These are phyloP conservation scores for Penium margaritaceum DNA, from an alignment of 139 green algal species.

Conservation along the genomic window DNA sequence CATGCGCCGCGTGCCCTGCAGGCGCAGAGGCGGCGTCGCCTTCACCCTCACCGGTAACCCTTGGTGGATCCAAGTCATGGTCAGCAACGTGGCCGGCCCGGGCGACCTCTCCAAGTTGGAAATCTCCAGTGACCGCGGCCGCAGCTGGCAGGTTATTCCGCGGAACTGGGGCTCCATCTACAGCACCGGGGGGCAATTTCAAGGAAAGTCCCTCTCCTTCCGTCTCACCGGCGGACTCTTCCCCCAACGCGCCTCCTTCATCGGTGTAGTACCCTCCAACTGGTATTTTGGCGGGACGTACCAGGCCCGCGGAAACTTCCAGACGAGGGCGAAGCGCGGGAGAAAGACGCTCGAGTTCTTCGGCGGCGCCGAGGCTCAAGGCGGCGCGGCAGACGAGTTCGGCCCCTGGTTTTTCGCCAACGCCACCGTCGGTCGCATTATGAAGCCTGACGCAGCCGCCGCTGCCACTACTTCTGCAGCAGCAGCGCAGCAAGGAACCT, in stretches of 20 bases:
- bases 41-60: conserved; percentile 23
- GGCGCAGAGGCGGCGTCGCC: background rate
- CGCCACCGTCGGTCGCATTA: too few relatives aligned
- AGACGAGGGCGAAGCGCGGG: too few relatives aligned
- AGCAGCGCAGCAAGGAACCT: too few relatives aligned
- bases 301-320: too few relatives aligned
- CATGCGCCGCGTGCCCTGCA: conserved; percentile 20
- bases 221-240: conserved; percentile 6
- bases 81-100: conserved; percentile 8
- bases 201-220: conserved; percentile 10
- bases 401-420: too few relatives aligned
- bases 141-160: conserved; percentile 8
- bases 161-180: conserved; percentile 14
- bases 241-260: background rate
- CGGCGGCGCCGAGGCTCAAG: too few relatives aligned
- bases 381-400: too few relatives aligned
- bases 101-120: conserved; percentile 8
- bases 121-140: background rate
- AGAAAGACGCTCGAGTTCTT: too few relatives aligned
- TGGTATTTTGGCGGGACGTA: conserved; percentile 1
- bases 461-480: too few relatives aligned
- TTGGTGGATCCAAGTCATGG: conserved; percentile 1
- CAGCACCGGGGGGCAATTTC: background rate
- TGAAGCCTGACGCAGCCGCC: too few relatives aligned
- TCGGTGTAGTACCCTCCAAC: conserved; percentile 3